Base-by-base conservation (phyloP, 1,139 yeast genomes). In the Zygosaccharomyces sapae region DNA sequence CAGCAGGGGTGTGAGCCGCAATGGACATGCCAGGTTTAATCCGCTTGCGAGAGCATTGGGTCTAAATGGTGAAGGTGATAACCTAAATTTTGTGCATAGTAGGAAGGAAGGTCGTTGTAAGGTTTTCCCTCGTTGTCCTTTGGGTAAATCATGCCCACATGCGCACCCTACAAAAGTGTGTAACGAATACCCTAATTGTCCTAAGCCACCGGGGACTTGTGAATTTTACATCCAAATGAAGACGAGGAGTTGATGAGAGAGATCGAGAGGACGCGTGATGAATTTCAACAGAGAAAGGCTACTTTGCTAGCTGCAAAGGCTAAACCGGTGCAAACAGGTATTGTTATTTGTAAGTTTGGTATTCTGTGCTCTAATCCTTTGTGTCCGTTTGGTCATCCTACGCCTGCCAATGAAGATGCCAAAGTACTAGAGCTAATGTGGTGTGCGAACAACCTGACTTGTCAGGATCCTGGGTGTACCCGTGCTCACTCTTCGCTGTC, bases 341-440 rank as follows among this genome's bases (percentile, higher is more conserved):
- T 80, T 49, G 76, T 79, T 4, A 62, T 83, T 36, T 88, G 96
- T 71, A 85, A 84, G 65, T 88, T 77, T 66, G 94, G 92, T 34
- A 72, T 76, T 29, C 69, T 80, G 45, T 88, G 96, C 67, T 73
- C 85, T 27, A 86, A 85, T 61, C 88, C 81, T 51, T 69, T 77
- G 53, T 88, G 96, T 70, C 88, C 89, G 22, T 87, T 83, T 70
- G 96, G 90, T 25, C 96, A 88, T 62, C 96, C 96, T 41, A 86
- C 96, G 1, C 94, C 95, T 1, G 86, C 88, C 12, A 86, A 85
- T 65, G 79, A 76, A 50, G 79, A 77, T 50, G 88, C 89, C 20
- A 80, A 81, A 57, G 87, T 88, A 33, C 71, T 77, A 20, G 75
- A 76, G 18, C 70, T 80, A 48, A 83, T 81, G 55, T 86, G 95